Evolutionary conservation across 805 yeast genomes (phyloP).

Genomic region (Kodamaea kakaduensis): DNA sequence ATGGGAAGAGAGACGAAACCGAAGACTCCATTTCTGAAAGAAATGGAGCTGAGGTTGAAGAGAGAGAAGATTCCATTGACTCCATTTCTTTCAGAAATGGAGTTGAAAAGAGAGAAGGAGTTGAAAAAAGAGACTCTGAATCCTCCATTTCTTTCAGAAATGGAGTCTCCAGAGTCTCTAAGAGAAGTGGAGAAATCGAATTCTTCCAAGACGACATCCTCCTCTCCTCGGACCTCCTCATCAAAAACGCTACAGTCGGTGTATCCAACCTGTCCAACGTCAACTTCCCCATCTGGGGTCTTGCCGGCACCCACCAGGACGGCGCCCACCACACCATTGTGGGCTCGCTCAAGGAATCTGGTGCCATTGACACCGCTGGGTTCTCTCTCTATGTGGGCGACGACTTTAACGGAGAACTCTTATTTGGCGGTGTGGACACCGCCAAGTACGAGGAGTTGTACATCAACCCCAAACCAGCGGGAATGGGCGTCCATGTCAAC

Average conservation of each 20-base stretch:
- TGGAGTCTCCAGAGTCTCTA: too few relatives aligned
- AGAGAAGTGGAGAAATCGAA: not conserved
- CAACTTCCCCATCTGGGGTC: not conserved
- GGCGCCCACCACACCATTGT: slow-evolving; percentile 19
- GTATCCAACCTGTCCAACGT: not conserved
- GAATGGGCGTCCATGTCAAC: not conserved
- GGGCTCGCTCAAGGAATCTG: slow-evolving; percentile 49
- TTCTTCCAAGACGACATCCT: not conserved
- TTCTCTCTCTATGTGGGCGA: slow-evolving; percentile 49
- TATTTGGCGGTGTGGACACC: slow-evolving; percentile 72
- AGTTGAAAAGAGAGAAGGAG: too few relatives aligned
- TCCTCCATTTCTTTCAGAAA: too few relatives aligned
- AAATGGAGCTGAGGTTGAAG: too few relatives aligned
- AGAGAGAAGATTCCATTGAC: too few relatives aligned
- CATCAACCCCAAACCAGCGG: slow-evolving; percentile 2
- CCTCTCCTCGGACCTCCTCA: not conserved
- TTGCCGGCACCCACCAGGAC: not conserved
- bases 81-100: too few relatives aligned
- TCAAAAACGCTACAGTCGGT: not conserved
- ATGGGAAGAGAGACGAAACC: too few relatives aligned
- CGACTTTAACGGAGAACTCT: slow-evolving; percentile 45
- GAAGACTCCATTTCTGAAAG: too few relatives aligned
- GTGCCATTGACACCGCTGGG: slow-evolving; percentile 30
- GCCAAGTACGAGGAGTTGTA: slow-evolving; percentile 52
- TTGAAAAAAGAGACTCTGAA: too few relatives aligned